Conservation (phyloP, 441 rosid species). For the Gossypium gossypioides region DNA sequence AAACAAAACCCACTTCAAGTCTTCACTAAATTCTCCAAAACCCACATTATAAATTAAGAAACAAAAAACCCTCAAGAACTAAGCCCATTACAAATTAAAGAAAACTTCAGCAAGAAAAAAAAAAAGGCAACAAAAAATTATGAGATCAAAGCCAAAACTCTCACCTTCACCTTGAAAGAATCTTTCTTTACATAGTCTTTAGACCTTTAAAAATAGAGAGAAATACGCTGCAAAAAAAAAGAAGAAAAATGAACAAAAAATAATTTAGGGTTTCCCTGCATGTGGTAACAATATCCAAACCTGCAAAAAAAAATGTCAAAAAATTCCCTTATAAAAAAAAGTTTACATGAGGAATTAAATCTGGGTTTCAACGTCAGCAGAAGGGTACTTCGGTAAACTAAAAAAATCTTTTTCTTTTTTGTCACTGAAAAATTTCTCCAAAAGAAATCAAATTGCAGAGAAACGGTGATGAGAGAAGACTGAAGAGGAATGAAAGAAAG, state of each 20-base stretch:
- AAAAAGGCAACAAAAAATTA: conserved; percentile 11
- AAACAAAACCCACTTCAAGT: conserved; percentile 18
- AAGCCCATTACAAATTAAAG: background rate
- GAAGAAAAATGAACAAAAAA: background rate
- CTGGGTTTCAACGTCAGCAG: background rate
- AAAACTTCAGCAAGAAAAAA: background rate
- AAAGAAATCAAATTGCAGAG: conserved; percentile 1
- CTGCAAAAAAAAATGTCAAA: background rate
- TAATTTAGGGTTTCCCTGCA: conserved; percentile 15
- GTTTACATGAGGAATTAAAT: conserved; percentile 15
- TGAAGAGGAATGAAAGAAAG: background rate
- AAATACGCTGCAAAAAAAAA: conserved; percentile 16
- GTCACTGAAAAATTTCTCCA: background rate
- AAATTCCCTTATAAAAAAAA: background rate
- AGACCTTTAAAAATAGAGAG: conserved; percentile 16
- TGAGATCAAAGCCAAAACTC: conserved; percentile 14
- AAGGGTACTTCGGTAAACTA: conserved; percentile 7
- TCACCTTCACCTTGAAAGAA: conserved; percentile 19
- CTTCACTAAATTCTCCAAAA: conserved; percentile 15
- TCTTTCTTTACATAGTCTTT: conserved; percentile 19
- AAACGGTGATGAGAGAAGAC: background rate
- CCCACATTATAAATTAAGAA: background rate
- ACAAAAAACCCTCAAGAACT: background rate
- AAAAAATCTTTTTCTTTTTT: background rate
- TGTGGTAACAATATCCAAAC: background rate